Conservation (phyloP, 495 filamentous ascomycete genomes). For the Coniosporium apollinis region DNA sequence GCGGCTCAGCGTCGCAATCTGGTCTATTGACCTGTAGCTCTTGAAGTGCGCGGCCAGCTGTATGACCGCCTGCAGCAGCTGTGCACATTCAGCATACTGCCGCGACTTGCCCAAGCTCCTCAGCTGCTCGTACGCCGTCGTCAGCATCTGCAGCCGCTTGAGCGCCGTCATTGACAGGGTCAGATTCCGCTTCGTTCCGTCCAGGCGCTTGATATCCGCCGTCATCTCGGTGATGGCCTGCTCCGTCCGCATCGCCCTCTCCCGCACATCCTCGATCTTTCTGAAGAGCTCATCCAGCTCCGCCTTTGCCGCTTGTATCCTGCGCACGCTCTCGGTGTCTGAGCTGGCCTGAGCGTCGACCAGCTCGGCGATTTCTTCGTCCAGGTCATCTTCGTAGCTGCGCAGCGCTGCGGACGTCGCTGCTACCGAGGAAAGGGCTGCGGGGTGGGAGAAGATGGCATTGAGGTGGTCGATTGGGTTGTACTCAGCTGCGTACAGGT, state of each 20-base stretch:
- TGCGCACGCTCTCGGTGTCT: conserved; percentile 71
- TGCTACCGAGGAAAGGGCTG: conserved; percentile 62
- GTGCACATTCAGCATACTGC: conserved; percentile 93
- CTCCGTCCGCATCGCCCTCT: conserved; percentile 79
- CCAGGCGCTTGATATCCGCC: conserved; percentile 93
- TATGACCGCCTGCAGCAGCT: conserved; percentile 84
- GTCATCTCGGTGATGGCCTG: conserved; percentile 97
- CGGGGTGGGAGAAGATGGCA: conserved; percentile 80
- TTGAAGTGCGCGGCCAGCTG: conserved; percentile 99
- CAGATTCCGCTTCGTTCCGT: conserved; percentile 90
- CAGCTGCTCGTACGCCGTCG: conserved; percentile 94
- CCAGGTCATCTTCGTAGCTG: conserved; percentile 69
- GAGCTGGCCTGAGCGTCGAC: conserved; percentile 70
- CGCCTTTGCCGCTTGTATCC: conserved; percentile 76
- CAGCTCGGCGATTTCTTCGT: conserved; percentile 57
- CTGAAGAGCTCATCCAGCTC: conserved; percentile 82
- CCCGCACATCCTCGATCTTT: conserved; percentile 89
- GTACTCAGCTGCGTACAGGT: conserved; percentile 96
- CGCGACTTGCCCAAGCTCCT: conserved; percentile 63
- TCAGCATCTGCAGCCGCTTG: conserved; percentile 95
- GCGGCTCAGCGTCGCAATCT: conserved; percentile 84
- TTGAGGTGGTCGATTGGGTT: conserved; percentile 91
- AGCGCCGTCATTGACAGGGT: conserved; percentile 96
- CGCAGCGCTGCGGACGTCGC: conserved; percentile 54
- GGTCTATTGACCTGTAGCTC: conserved; percentile 90